Evolutionary conservation across 2,329 filamentous ascomycete genomes (phyloP).

Genomic region (Coniochaeta ligniaria): DNA sequence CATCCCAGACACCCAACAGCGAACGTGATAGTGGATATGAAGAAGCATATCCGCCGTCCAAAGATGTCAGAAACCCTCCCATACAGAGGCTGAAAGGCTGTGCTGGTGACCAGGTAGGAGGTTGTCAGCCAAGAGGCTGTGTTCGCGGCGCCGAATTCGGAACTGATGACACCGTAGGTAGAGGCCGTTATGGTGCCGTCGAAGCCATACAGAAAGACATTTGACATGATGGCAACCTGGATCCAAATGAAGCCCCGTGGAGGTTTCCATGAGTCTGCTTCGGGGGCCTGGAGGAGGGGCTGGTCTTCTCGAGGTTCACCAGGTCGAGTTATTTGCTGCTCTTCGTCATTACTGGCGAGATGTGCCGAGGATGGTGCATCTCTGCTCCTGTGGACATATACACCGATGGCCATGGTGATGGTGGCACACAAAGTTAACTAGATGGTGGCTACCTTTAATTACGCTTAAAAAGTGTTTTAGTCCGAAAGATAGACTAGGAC

Average conservation of each 20-base stretch:
- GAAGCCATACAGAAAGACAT: slow-evolving; percentile 60
- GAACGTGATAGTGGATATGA: slow-evolving; percentile 57
- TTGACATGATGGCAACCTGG: slow-evolving; percentile 54
- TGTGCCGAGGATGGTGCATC: neutral
- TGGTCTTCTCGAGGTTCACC: slow-evolving; percentile 10
- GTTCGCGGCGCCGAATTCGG: slow-evolving; percentile 66
- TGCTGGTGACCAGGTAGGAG: slow-evolving; percentile 63
- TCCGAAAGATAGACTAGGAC: neutral
- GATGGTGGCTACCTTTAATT: neutral
- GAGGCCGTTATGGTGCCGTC: slow-evolving; percentile 69
- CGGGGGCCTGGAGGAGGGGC: slow-evolving; percentile 11
- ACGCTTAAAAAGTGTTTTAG: no score
- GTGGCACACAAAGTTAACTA: neutral
- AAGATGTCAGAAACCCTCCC: slow-evolving; percentile 65
- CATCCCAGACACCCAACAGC: slow-evolving; percentile 58
- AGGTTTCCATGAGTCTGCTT: slow-evolving; percentile 30
- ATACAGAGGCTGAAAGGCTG: slow-evolving; percentile 66
- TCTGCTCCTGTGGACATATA: neutral
- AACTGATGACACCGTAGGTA: slow-evolving; percentile 67
- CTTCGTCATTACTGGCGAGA: neutral
- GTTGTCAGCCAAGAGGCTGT: slow-evolving; percentile 70
- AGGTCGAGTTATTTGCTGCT: neutral
- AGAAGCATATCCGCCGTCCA: slow-evolving; percentile 55
- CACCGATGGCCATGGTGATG: neutral
- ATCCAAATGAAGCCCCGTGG: slow-evolving; percentile 49